Conservation (phyloP, 768 basidiomycete genomes). For the Mrakia hoshinonis region DNA sequence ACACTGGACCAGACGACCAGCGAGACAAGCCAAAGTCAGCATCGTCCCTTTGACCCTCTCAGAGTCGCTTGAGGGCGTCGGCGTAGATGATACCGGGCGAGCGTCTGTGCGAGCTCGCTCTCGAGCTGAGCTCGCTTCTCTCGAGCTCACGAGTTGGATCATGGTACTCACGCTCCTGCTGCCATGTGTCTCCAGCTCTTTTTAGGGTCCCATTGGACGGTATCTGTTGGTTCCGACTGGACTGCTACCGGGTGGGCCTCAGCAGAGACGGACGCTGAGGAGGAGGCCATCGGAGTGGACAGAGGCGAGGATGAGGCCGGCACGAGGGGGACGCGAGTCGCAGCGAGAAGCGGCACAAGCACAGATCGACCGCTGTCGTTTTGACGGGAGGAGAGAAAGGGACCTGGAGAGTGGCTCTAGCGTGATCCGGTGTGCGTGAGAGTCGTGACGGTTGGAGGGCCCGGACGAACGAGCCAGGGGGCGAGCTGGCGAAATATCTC, state of each 20-base stretch:
- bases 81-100: too few species aligned
- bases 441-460: too few species aligned
- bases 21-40: not conserved
- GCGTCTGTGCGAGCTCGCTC: not conserved
- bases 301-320: not conserved
- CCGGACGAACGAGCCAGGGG: too few species aligned
- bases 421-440: not conserved
- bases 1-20: slow-evolving; percentile 50
- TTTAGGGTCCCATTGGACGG: slow-evolving; percentile 29
- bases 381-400: not conserved
- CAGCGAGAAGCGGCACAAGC: too few species aligned
- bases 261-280: slow-evolving; percentile 3
- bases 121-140: not conserved
- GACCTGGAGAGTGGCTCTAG: too few species aligned
- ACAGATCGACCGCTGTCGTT: not conserved
- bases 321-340: not conserved
- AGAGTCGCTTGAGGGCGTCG: too few species aligned
- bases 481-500: too few species aligned
- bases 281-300: slow-evolving; percentile 13
- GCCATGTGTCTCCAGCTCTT: slow-evolving; percentile 62
- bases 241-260: slow-evolving; percentile 9
- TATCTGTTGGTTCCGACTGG: slow-evolving; percentile 13
- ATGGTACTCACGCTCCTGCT: slow-evolving; percentile 65
- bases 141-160: not conserved
- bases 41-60: not conserved